A percentile compares a stretch with the other conserved stretches of the same genome.
Conservation (phyloP, 2,329 filamentous ascomycete species). For the Trichophaea hybrida region DNA sequence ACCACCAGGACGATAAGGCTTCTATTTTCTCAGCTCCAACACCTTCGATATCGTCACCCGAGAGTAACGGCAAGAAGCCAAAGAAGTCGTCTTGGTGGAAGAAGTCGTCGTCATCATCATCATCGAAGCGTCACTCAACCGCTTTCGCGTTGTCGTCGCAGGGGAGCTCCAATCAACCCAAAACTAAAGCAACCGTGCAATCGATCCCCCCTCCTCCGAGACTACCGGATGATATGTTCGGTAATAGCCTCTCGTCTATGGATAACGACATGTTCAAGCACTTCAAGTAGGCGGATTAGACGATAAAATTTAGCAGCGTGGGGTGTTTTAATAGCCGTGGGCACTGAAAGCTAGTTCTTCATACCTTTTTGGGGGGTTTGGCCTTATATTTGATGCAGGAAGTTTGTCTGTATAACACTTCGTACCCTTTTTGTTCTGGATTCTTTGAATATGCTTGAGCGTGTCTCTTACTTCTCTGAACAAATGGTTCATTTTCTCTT, state of each 20-base stretch:
- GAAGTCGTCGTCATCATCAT: slow-evolving; percentile 6
- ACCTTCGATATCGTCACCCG: slow-evolving; percentile 17
- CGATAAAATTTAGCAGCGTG: neutral
- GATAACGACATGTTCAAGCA: slow-evolving; percentile 23
- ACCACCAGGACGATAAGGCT: slow-evolving; percentile 15
- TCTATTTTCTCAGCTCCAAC: slow-evolving; percentile 17
- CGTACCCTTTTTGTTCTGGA: no score
- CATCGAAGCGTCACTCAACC: neutral
- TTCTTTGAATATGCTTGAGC: neutral
- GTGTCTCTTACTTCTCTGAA: no score
- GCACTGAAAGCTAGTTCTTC: no score
- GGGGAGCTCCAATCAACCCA: neutral
- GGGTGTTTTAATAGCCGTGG: no score
- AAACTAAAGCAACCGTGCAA: slow-evolving; percentile 12
- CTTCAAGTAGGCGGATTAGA: slow-evolving; percentile 15
- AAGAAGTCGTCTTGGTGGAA: slow-evolving; percentile 20
- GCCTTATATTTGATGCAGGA: no score
- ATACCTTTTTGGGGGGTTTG: no score
- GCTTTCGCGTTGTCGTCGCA: neutral
- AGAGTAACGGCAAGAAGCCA: slow-evolving; percentile 18
- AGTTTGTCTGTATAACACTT: no score
- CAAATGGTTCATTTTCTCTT: no score
- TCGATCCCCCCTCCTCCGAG: slow-evolving; percentile 21
- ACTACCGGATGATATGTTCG: slow-evolving; percentile 20
- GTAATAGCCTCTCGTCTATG: slow-evolving; percentile 17